Percentiles rank a stretch among this genome's conserved stretches.
These are phyloP conservation scores for Lentinula boryana DNA, from an alignment of 768 basidiomycete species.

Conservation along the genomic window DNA sequence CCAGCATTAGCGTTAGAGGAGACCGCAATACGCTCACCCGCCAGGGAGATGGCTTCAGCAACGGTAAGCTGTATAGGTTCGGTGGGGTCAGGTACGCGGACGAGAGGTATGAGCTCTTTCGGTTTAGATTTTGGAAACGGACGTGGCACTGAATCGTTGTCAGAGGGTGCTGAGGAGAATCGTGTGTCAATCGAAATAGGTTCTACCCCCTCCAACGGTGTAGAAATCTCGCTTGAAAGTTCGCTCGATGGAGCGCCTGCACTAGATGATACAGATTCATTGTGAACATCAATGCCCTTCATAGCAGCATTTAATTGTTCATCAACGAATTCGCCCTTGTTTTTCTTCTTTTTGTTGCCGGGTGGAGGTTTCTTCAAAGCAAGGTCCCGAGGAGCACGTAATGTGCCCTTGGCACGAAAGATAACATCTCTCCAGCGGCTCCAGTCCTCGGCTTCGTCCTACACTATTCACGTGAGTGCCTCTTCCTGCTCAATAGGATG, in stretches of 20 bases:
- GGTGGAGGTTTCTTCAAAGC: conserved; percentile 50
- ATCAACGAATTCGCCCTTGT: conserved; percentile 36
- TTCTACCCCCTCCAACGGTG: conserved; percentile 3
- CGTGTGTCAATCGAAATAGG: neutral
- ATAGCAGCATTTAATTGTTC: conserved; percentile 14
- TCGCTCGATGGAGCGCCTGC: neutral
- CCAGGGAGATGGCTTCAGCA: conserved; percentile 44
- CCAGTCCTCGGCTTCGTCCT: conserved; percentile 89
- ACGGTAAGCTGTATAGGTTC: conserved; percentile 29
- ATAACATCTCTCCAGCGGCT: conserved; percentile 83
- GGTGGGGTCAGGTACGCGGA: neutral
- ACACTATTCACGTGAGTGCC: neutral
- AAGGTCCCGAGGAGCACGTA: conserved; percentile 35
- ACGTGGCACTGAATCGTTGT: neutral
- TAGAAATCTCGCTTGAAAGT: conserved; percentile 1
- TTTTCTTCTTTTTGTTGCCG: conserved; percentile 53
- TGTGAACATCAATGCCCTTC: neutral
- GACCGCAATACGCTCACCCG: conserved; percentile 20
- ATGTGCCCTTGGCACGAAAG: conserved; percentile 65
- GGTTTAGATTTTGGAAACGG: neutral
- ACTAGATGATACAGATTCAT: neutral
- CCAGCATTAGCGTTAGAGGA: neutral
- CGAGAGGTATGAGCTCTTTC: neutral
- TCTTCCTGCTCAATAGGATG: neutral
- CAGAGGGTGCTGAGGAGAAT: neutral